phyloP scores from a whole-genome alignment of 1,139 yeast species.

The Starmera stellimalicola region DNA sequence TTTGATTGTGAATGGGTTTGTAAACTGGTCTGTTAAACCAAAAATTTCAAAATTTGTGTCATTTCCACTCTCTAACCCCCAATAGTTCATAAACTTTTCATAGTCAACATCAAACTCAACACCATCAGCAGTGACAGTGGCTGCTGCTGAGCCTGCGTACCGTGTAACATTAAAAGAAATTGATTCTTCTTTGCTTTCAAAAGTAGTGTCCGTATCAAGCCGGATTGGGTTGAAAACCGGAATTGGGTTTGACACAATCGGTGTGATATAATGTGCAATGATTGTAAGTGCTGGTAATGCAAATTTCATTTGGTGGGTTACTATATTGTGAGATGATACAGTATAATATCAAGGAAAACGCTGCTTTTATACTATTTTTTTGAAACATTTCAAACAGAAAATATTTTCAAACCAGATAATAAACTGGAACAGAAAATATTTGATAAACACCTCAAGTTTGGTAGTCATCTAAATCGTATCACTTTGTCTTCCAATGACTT shows the following conservation, averaged over 20 bases:
- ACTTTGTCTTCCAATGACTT: slow-evolving; percentile 70
- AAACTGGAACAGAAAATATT: no score
- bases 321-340: background rate
- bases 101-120: background rate
- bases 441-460: background rate
- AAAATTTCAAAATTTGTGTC: background rate
- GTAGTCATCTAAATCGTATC: slow-evolving; percentile 34
- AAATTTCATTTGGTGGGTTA: background rate
- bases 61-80: background rate
- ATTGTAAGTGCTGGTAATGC: background rate
- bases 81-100: background rate
- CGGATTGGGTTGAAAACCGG: no score
- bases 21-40: background rate
- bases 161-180: background rate
- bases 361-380: background rate
- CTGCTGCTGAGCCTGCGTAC: background rate
- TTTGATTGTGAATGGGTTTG: no score
- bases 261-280: no score
- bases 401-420: no score
- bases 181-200: background rate
- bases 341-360: background rate
- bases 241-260: no score
- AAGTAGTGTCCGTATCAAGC: background rate
- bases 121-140: background rate
- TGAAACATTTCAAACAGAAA: background rate